Conservation (phyloP, 2,329 filamentous ascomycete species). For the Calycina herbarum region DNA sequence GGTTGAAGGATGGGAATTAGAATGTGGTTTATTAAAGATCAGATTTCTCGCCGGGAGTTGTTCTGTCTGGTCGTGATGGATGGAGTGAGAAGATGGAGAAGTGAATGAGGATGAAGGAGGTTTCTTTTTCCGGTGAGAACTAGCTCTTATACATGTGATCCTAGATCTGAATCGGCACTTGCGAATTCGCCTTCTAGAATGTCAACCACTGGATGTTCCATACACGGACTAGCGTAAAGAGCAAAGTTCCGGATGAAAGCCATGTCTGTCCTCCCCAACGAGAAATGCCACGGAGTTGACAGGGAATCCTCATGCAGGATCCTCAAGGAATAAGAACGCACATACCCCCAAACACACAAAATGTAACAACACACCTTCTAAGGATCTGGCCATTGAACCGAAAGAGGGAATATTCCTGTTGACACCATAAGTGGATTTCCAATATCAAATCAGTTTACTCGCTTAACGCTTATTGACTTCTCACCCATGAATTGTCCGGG, state of each 20-base stretch:
- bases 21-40: constrained; percentile 3
- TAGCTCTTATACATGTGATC: not conserved
- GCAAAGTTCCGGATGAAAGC: not conserved
- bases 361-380: not conserved
- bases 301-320: not conserved
- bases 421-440: not conserved
- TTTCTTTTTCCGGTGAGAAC: constrained; percentile 12
- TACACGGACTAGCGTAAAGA: not conserved
- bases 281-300: not conserved
- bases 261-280: not conserved
- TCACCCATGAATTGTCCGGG: not conserved
- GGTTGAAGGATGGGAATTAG: not conserved
- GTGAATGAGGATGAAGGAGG: constrained; percentile 12
- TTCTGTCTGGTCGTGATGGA: constrained; percentile 14
- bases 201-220: not conserved
- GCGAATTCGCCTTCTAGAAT: not conserved
- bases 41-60: constrained; percentile 25
- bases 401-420: not conserved
- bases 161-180: not conserved
- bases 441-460: not conserved
- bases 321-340: not conserved
- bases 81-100: constrained; percentile 9
- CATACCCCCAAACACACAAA: not conserved
- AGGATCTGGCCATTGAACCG: not conserved
- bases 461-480: not conserved